phyloP scores from a whole-genome alignment of 768 basidiomycete species.

The Suillus lakei region DNA sequence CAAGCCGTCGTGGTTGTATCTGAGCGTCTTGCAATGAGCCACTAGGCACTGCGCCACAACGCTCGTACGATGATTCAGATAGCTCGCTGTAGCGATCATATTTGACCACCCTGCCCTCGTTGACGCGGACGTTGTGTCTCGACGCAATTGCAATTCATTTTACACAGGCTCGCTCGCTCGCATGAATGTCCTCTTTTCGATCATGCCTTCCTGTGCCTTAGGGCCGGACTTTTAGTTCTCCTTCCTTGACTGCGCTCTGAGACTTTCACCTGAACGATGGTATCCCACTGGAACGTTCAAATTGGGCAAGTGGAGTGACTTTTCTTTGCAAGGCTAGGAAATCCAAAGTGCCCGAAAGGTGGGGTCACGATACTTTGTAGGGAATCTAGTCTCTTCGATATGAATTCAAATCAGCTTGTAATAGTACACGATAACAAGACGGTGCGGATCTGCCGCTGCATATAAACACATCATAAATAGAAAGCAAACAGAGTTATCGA shows the following conservation, averaged over 20 bases:
- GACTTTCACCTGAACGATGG: background rate
- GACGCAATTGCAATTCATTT: too few species aligned
- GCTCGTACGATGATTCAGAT: too few species aligned
- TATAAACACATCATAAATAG: conserved; percentile 15
- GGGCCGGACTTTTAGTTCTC: background rate
- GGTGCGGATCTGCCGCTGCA: background rate
- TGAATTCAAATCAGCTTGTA: background rate
- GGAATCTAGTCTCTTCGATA: background rate
- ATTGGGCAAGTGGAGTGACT: background rate
- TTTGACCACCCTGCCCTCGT: background rate
- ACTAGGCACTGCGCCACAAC: background rate
- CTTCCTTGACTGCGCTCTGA: background rate
- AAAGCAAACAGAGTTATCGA: conserved; percentile 1
- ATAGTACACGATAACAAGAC: background rate
- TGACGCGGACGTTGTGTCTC: too few species aligned
- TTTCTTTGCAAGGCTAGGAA: too few species aligned
- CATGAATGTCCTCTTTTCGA: too few species aligned
- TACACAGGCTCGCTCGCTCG: too few species aligned
- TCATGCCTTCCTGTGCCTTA: background rate
- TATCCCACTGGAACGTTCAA: too few species aligned
- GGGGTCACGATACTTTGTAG: too few species aligned
- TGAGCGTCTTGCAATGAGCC: background rate
- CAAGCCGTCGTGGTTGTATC: background rate
- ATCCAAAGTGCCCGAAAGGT: too few species aligned
- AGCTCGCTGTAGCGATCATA: too few species aligned